Percentiles rank a stretch among this genome's conserved stretches.
Evolutionary conservation across 2,329 filamentous ascomycete genomes (phyloP).

Genomic region (Ramularia endophylla): DNA sequence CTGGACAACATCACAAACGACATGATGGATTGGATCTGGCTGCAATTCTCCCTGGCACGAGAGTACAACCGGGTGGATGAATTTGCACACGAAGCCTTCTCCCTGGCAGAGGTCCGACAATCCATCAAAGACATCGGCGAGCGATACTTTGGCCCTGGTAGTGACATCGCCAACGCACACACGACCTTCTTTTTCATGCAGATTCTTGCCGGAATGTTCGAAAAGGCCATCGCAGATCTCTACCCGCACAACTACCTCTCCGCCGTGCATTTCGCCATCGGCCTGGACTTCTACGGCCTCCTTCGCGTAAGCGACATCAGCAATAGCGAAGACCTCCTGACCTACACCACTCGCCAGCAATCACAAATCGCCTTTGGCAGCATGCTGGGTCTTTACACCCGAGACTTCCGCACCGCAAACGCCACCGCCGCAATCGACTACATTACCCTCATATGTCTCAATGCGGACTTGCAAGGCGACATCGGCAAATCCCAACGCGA

Average conservation of each 20-base stretch:
- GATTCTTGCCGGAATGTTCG: slow-evolving; percentile 84
- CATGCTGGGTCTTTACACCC: slow-evolving; percentile 91
- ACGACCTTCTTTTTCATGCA: slow-evolving; percentile 93
- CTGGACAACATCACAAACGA: slow-evolving; percentile 54
- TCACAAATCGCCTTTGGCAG: slow-evolving; percentile 91
- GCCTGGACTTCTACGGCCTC: slow-evolving; percentile 81
- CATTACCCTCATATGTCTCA: slow-evolving; percentile 83
- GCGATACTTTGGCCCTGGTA: slow-evolving; percentile 79
- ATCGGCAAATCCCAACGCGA: slow-evolving; percentile 69
- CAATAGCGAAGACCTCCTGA: slow-evolving; percentile 61
- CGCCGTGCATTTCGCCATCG: slow-evolving; percentile 90
- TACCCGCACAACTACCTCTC: slow-evolving; percentile 90
- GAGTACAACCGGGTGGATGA: slow-evolving; percentile 58
- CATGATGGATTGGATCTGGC: slow-evolving; percentile 62
- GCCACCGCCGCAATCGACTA: slow-evolving; percentile 91
- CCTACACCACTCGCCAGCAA: slow-evolving; percentile 60
- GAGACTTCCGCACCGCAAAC: slow-evolving; percentile 87
- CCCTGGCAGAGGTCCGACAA: slow-evolving; percentile 63
- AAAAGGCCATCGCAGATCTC: slow-evolving; percentile 85
- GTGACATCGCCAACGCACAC: slow-evolving; percentile 73
- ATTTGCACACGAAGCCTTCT: slow-evolving; percentile 56
- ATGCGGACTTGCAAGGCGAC: slow-evolving; percentile 71
- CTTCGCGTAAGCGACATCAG: slow-evolving; percentile 79
- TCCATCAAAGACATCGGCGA: slow-evolving; percentile 85
- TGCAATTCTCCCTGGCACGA: slow-evolving; percentile 58